phyloP scores from a whole-genome alignment of 371 early-diverging fungal genomes.

The Saksenaea oblongispora region DNA sequence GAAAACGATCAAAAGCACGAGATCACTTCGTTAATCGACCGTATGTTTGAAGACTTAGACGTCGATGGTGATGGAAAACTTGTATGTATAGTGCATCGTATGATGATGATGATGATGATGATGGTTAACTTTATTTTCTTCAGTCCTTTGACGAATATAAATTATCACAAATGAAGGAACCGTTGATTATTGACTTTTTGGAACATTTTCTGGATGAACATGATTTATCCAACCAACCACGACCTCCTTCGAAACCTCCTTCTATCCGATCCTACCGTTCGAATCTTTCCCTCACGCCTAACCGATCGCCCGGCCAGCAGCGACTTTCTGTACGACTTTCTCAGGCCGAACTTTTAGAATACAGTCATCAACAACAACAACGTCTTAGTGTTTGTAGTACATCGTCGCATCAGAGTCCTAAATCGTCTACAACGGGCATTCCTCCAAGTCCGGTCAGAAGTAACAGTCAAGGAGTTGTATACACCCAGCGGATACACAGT shows the following conservation, averaged over 20 bases:
- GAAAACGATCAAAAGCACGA: conserved; percentile 71
- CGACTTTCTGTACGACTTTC: conserved; percentile 31
- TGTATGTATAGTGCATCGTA: conserved; percentile 42
- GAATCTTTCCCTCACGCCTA: conserved; percentile 27
- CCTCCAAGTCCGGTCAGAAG: conserved; percentile 30
- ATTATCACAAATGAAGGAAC: conserved; percentile 83
- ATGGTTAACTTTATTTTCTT: neutral
- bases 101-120: neutral
- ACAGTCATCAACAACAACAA: conserved; percentile 35
- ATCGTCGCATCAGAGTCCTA: conserved; percentile 24
- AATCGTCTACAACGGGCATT: conserved; percentile 16
- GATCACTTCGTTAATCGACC: conserved; percentile 63
- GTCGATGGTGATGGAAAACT: conserved; percentile 81
- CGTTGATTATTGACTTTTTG: conserved; percentile 78
- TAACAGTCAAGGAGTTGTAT: conserved; percentile 11
- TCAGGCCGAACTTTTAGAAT: conserved; percentile 46
- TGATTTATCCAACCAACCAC: conserved; percentile 39
- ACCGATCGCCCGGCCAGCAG: conserved; percentile 19
- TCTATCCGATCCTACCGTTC: conserved; percentile 45
- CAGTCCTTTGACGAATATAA: conserved; percentile 81
- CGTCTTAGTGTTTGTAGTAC: conserved; percentile 26
- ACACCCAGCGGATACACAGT: neutral
- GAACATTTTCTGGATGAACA: conserved; percentile 70
- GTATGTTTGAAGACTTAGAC: conserved; percentile 83
- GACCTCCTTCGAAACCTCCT: conserved; percentile 50